phyloP scores from a whole-genome alignment of 2,329 filamentous ascomycete species.

The Aureobasidium sp. region DNA sequence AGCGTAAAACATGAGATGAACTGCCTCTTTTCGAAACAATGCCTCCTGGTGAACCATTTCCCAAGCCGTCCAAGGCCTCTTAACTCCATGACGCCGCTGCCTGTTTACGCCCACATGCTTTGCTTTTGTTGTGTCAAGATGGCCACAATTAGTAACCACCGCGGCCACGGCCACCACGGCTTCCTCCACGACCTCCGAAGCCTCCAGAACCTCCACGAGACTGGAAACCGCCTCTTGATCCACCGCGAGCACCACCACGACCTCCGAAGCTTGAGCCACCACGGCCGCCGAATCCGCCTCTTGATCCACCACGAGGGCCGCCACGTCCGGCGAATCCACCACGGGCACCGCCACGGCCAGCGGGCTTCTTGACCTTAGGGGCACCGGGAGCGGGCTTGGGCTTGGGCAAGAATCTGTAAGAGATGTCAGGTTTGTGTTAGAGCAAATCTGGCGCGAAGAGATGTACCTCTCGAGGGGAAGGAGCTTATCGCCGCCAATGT shows the following conservation, averaged over 20 bases:
- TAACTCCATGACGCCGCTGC: conserved; percentile 13
- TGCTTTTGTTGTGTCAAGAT: conserved; percentile 1
- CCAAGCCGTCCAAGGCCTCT: conserved; percentile 11
- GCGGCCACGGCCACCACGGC: conserved; percentile 1
- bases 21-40: conserved; percentile 13
- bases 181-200: background rate
- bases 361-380: conserved; percentile 62
- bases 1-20: conserved; percentile 14
- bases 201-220: background rate
- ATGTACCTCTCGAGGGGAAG: conserved; percentile 75
- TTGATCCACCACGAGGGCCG: conserved; percentile 43
- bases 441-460: background rate
- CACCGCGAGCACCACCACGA: conserved; percentile 26
- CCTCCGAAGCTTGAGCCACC: conserved; percentile 39
- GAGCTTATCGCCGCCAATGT: conserved; percentile 88
- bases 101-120: conserved; percentile 14
- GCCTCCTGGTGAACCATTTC: conserved; percentile 10
- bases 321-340: conserved; percentile 24
- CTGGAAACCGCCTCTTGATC: conserved; percentile 6
- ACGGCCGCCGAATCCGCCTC: conserved; percentile 44
- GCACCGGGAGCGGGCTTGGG: conserved; percentile 66
- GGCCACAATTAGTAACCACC: conserved; percentile 6
- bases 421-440: conserved; percentile 20
- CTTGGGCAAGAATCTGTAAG: conserved; percentile 73
- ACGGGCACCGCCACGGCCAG: conserved; percentile 44